Percentiles rank a stretch among this genome's conserved stretches.
Evolutionary conservation across 305 asterid species (phyloP).

Genomic region (Fraxinus xanthoxyloides): DNA sequence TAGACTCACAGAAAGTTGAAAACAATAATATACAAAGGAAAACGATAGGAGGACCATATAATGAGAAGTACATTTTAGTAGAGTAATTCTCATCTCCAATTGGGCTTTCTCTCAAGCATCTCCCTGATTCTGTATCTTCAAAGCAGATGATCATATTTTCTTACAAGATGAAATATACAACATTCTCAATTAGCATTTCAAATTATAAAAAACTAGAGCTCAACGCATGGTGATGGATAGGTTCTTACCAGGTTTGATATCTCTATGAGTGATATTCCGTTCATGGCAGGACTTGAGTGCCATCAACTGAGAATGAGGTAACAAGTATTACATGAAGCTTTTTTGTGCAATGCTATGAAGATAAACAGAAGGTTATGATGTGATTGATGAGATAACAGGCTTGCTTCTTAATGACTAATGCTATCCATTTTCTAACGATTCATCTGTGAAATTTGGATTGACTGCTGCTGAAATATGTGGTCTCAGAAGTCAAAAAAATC

Average conservation of each 20-base stretch:
- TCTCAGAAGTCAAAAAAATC: neutral
- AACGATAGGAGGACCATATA: constrained; percentile 11
- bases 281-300: constrained; percentile 93
- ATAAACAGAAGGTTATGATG: neutral
- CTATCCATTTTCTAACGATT: neutral
- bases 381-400: neutral
- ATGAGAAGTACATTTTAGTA: constrained; percentile 59
- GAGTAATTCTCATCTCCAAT: constrained; percentile 57
- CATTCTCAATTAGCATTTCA: constrained; percentile 26
- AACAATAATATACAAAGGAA: constrained; percentile 12
- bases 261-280: constrained; percentile 95
- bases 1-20: neutral
- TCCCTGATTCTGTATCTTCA: constrained; percentile 72
- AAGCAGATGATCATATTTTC: constrained; percentile 98
- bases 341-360: constrained; percentile 1
- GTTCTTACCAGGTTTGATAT: constrained; percentile 91
- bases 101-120: constrained; percentile 77
- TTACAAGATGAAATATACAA: constrained; percentile 32
- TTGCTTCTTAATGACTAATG: neutral
- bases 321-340: constrained; percentile 28
- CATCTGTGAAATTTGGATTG: neutral
- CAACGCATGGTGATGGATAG: constrained; percentile 14
- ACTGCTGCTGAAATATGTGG: neutral
- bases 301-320: constrained; percentile 58
- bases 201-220: constrained; percentile 4